Conservation (phyloP, 2,329 filamentous ascomycete species). For the Leptographium procerum region DNA sequence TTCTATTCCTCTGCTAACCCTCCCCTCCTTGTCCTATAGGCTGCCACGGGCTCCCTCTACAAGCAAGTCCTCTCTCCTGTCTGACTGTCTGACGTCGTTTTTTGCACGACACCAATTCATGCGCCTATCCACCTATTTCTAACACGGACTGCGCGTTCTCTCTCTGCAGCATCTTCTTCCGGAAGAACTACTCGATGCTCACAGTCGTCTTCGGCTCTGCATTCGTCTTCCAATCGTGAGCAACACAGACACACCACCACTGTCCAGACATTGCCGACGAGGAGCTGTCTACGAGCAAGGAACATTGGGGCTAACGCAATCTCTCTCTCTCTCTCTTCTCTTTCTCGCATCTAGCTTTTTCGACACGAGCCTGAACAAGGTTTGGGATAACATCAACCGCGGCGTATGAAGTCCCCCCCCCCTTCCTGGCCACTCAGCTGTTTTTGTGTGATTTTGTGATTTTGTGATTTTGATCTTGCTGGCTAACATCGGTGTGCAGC, state of each 20-base stretch:
- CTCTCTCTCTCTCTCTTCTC: too few relatives aligned
- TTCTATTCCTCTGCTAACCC: background rate
- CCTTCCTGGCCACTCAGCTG: too few relatives aligned
- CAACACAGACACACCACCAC: constrained; percentile 13
- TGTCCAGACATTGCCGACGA: background rate
- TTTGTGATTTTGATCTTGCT: background rate
- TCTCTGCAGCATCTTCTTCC: constrained; percentile 62
- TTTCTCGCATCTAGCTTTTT: constrained; percentile 52
- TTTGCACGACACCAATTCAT: too few relatives aligned
- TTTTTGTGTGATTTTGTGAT: too few relatives aligned
- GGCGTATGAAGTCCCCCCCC: constrained; percentile 56
- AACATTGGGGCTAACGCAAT: background rate
- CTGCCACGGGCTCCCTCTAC: constrained; percentile 39
- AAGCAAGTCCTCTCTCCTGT: constrained; percentile 33
- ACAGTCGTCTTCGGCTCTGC: constrained; percentile 74
- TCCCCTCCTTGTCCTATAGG: constrained; percentile 18
- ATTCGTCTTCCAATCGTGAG: constrained; percentile 91
- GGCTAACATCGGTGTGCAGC: constrained; percentile 39
- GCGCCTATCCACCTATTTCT: too few relatives aligned
- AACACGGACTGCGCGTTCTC: constrained; percentile 1
- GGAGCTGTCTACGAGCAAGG: background rate
- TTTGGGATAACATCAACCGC: constrained; percentile 87
- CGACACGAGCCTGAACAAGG: constrained; percentile 66
- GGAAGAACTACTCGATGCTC: constrained; percentile 80
- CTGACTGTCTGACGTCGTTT: background rate